These are phyloP conservation scores for Pelargonium australe DNA, from an alignment of 441 rosid genomes.

Conservation along the genomic window DNA sequence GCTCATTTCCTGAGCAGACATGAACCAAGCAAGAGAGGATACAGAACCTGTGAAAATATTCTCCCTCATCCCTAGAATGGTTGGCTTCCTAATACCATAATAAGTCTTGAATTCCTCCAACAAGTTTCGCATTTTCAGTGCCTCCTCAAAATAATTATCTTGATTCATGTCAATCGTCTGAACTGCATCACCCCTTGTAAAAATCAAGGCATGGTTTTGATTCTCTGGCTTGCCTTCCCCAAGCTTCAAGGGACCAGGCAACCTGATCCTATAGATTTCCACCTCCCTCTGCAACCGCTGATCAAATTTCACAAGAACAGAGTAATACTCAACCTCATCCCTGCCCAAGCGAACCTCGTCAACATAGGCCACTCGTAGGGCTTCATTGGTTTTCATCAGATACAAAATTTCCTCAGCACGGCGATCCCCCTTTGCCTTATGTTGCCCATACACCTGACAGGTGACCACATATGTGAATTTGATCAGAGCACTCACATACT, in stretches of 20 bases:
- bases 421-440: not conserved
- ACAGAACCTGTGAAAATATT: slow-evolving; percentile 22
- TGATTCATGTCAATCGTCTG: slow-evolving; percentile 25
- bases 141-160: slow-evolving; percentile 23
- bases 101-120: slow-evolving; percentile 18
- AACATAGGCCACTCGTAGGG: slow-evolving; percentile 21
- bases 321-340: slow-evolving; percentile 18
- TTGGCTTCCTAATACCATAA: slow-evolving; percentile 21
- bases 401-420: not conserved
- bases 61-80: slow-evolving; percentile 22
- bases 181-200: slow-evolving; percentile 25
- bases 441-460: slow-evolving; percentile 1
- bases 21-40: slow-evolving; percentile 22
- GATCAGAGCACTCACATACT: slow-evolving; percentile 12
- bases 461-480: not conserved
- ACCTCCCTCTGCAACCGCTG: slow-evolving; percentile 14
- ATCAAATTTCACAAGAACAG: slow-evolving; percentile 23
- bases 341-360: slow-evolving; percentile 16
- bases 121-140: slow-evolving; percentile 24
- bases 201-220: slow-evolving; percentile 22
- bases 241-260: slow-evolving; percentile 8
- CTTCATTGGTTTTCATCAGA: slow-evolving; percentile 22
- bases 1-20: slow-evolving; percentile 73
- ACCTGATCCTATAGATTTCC: not conserved
- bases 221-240: slow-evolving; percentile 17